A percentile compares a stretch with the other conserved stretches of the same genome.
These are phyloP conservation scores for Mitragyna speciosa DNA, from an alignment of 257 asterid genomes.

Conservation along the genomic window DNA sequence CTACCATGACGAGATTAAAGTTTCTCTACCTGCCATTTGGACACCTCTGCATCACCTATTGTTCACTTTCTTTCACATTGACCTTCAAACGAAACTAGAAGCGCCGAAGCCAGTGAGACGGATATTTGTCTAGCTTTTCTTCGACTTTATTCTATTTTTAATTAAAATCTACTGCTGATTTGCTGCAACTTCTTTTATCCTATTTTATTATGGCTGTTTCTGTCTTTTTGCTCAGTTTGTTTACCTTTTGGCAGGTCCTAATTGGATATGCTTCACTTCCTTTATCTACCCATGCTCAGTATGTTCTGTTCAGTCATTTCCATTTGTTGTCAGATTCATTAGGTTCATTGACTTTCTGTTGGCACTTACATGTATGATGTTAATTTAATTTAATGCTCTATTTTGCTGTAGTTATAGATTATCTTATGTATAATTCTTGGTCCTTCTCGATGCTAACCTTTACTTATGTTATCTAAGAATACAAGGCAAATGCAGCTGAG, in stretches of 20 bases:
- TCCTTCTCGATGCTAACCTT: not conserved
- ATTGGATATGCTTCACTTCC: conserved; percentile 94
- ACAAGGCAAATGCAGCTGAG: not conserved
- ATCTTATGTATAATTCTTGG: not conserved
- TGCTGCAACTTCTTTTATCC: conserved; percentile 12
- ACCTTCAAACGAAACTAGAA: conserved; percentile 95
- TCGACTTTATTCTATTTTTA: conserved; percentile 9
- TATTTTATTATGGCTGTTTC: conserved; percentile 13
- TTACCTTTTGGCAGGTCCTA: conserved; percentile 63
- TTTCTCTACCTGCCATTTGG: conserved; percentile 93
- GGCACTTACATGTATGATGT: not conserved
- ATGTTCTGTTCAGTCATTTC: conserved; percentile 35
- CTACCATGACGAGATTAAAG: conserved; percentile 97
- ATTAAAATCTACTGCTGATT: not conserved
- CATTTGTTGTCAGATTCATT: not conserved
- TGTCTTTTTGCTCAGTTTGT: conserved; percentile 30
- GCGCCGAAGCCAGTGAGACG: conserved; percentile 93
- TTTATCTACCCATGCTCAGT: conserved; percentile 86
- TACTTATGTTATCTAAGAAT: not conserved
- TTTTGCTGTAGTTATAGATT: no score
- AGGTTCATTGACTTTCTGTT: conserved; percentile 4
- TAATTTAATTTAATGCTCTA: not conserved
- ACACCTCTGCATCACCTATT: conserved; percentile 91
- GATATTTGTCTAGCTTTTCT: conserved; percentile 19
- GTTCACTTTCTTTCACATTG: conserved; percentile 93